Conservation (phyloP, 495 filamentous ascomycete species). For the Neurospora pannonica region DNA sequence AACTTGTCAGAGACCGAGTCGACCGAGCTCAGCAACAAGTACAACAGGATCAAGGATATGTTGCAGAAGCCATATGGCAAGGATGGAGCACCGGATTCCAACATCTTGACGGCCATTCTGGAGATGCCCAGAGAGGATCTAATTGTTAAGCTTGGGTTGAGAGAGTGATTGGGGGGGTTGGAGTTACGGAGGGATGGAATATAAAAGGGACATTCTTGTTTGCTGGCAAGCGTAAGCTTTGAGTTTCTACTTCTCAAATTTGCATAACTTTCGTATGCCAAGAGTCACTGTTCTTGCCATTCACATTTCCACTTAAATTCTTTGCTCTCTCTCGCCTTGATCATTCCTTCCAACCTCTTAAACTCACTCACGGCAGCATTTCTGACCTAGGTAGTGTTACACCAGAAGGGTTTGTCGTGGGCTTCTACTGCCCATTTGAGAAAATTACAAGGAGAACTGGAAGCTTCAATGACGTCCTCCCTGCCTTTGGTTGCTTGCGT, state of each 20-base stretch:
- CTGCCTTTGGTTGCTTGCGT: not conserved
- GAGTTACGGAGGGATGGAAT: not conserved
- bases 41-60: constrained; percentile 18
- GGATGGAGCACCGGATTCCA: constrained; percentile 12
- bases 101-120: constrained; percentile 15
- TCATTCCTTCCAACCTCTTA: not conserved
- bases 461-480: not conserved
- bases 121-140: constrained; percentile 17
- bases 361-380: not conserved
- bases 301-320: not conserved
- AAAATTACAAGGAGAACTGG: not conserved
- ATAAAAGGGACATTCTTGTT: too few relatives aligned
- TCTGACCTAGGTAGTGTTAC: not conserved
- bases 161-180: not conserved
- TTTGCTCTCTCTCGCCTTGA: not conserved
- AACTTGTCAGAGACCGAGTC: constrained; percentile 14
- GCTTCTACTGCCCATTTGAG: not conserved
- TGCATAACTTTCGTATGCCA: not conserved
- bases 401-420: not conserved
- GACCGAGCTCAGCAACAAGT: constrained; percentile 14
- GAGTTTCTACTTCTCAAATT: not conserved
- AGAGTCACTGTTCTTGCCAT: not conserved
- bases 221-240: not conserved
- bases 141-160: constrained; percentile 16
- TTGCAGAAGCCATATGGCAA: constrained; percentile 21